Conservation (phyloP, 495 filamentous ascomycete species). For the Bacidia gigantensis region DNA sequence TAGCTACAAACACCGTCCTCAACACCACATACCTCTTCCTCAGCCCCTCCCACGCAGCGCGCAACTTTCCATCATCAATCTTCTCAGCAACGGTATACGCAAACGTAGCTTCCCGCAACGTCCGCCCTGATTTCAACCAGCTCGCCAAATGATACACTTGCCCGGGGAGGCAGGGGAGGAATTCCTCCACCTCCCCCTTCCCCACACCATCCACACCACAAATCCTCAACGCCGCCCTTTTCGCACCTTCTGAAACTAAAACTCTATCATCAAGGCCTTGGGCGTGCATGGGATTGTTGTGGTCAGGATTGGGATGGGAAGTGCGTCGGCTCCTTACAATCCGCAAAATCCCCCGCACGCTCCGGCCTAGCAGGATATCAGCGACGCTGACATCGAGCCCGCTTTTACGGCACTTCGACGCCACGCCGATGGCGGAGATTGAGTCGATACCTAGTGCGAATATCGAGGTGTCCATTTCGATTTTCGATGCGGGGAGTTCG, state of each 20-base stretch:
- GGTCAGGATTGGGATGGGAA: neutral
- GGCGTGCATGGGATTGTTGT: neutral
- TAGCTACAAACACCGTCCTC: conserved; percentile 46
- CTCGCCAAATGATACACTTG: conserved; percentile 56
- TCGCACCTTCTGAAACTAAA: neutral
- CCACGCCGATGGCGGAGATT: conserved; percentile 68
- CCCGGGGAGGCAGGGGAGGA: conserved; percentile 53
- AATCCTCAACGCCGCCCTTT: conserved; percentile 17
- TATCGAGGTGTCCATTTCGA: conserved; percentile 51
- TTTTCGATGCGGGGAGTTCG: conserved; percentile 41
- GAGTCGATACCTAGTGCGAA: conserved; percentile 85
- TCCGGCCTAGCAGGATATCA: conserved; percentile 51
- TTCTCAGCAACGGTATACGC: conserved; percentile 30
- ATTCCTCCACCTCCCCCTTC: conserved; percentile 32
- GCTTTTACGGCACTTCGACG: conserved; percentile 46
- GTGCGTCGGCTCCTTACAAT: conserved; percentile 16
- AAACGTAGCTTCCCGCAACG: conserved; percentile 51
- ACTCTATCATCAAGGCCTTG: neutral
- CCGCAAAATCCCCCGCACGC: conserved; percentile 42
- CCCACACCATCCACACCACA: conserved; percentile 25
- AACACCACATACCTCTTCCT: conserved; percentile 41
- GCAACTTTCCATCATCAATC: conserved; percentile 25
- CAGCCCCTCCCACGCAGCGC: conserved; percentile 42
- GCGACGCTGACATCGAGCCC: conserved; percentile 46
- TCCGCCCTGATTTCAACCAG: conserved; percentile 50